Evolutionary conservation across 1,139 yeast genomes (phyloP).

Genomic region (Ogataea hybrid): DNA sequence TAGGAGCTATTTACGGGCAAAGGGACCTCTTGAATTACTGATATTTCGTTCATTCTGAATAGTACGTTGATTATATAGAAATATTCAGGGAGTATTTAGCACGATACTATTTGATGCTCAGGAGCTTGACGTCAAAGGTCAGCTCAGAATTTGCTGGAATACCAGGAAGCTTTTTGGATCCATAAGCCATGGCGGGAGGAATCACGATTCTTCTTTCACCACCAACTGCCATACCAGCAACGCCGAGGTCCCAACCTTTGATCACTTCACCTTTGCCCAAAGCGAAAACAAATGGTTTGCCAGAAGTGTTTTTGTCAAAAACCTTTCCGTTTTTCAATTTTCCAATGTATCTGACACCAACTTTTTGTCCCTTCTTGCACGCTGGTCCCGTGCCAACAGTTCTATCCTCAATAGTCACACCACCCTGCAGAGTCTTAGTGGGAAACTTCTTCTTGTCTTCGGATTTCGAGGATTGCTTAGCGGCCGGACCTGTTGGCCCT

Average conservation of each 20-base stretch:
- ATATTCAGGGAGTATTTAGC: neutral
- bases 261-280: conserved; percentile 98
- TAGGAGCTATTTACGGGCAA: conserved; percentile 34
- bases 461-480: too few species aligned
- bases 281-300: conserved; percentile 89
- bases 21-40: conserved; percentile 31
- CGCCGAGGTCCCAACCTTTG: conserved; percentile 98
- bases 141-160: conserved; percentile 96
- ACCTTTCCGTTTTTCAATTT: conserved; percentile 94
- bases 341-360: conserved; percentile 97
- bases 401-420: conserved; percentile 91
- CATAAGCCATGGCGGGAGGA: conserved; percentile 96
- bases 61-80: too few species aligned
- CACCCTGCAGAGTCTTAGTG: too few species aligned
- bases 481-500: too few species aligned
- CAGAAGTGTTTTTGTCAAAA: conserved; percentile 94
- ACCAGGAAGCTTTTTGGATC: conserved; percentile 91
- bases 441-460: too few species aligned
- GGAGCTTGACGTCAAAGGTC: conserved; percentile 93
- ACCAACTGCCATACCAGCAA: conserved; percentile 97
- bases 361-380: conserved; percentile 87
- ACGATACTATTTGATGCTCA: conserved; percentile 67
- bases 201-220: conserved; percentile 98
- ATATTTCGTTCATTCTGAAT: neutral
- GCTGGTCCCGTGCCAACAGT: conserved; percentile 81